Conservation (phyloP, 495 filamentous ascomycete genomes). For the Platismatia glauca region DNA sequence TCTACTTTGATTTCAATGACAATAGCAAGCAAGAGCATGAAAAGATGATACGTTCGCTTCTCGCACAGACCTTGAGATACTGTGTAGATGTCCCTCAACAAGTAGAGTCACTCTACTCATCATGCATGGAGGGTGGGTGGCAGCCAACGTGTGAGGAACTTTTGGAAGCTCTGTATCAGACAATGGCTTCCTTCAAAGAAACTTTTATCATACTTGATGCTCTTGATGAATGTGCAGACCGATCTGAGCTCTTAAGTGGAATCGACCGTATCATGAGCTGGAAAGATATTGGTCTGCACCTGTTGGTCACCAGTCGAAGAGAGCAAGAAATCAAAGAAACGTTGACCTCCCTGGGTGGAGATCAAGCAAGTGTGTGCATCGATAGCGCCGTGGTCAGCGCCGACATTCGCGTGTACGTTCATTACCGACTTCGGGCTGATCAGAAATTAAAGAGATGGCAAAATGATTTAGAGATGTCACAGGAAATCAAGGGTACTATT, state of each 20-base stretch:
- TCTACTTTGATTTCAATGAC: constrained; percentile 34
- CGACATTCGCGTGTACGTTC: constrained; percentile 28
- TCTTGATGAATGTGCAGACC: constrained; percentile 28
- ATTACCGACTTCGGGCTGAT: constrained; percentile 3
- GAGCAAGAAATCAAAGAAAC: constrained; percentile 25
- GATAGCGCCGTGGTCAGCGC: constrained; percentile 18
- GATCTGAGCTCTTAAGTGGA: constrained; percentile 20
- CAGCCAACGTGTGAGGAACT: constrained; percentile 10
- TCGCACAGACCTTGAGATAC: constrained; percentile 25
- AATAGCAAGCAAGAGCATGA: constrained; percentile 22
- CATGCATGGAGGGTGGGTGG: constrained; percentile 16
- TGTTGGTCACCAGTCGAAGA: constrained; percentile 28
- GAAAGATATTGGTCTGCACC: constrained; percentile 20
- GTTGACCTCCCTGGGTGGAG: not conserved
- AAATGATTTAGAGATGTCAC: constrained; percentile 11
- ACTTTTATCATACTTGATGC: constrained; percentile 27
- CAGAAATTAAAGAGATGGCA: constrained; percentile 20
- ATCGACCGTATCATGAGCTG: constrained; percentile 22
- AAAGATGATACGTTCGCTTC: constrained; percentile 25
- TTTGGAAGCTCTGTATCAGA: not conserved
- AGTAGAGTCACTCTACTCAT: constrained; percentile 15
- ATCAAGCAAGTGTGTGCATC: not conserved
- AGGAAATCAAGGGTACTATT: constrained; percentile 22
- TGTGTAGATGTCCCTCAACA: constrained; percentile 8
- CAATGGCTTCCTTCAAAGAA: not conserved